Base-by-base conservation (phyloP, 345 rosid genomes). In the Sapria himalayana region DNA sequence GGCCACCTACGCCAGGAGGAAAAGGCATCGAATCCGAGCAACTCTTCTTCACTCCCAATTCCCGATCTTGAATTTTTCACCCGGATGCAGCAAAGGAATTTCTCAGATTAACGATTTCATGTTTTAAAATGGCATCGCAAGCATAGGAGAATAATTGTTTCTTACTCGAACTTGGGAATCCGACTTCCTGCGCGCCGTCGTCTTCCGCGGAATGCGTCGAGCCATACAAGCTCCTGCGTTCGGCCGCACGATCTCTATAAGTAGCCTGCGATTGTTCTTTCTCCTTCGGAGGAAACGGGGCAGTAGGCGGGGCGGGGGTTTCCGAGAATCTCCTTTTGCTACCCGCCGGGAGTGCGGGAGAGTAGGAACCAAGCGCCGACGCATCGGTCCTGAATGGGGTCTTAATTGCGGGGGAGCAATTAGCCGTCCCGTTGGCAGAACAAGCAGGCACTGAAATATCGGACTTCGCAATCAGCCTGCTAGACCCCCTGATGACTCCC, bases 191-290 rank as follows among this genome's bases (percentile, higher is more conserved):
- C n/a, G n/a, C n/a, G n/a, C n/a, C n/a, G 62, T 71, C 84, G 51
- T 69, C 74, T 33, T 64, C 85, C 34, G 39, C 22, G 6, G 74
- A 61, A 50, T 67, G 57, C 37, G 85, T 76, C 33, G 94, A 78
- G 49, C 95, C 93, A 56, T 89, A 89, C 56, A 89, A 69, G 69
- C 67, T 89, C 62, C 98, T 76, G 69, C 95, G 76, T 59, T 89
- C 98, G 41, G 98, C 93, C 35, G 98, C 98, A 16, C 98, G 98
- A 57, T 89, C 98, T 55, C 98, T 69, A 55, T 82, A 89, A 32
- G 69, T 47, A 9, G 61, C 36, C 58, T 76, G 93, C 45, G 80
- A 58, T 41, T 62, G 81, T 22, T 82, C 93, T 65, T 72, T 81
- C 3, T 64, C 67, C n/a, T n/a, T n/a, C n/a, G n/a, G n/a, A n/a